Conservation (phyloP, 1,139 yeast species). For the Hansenula sp. region DNA sequence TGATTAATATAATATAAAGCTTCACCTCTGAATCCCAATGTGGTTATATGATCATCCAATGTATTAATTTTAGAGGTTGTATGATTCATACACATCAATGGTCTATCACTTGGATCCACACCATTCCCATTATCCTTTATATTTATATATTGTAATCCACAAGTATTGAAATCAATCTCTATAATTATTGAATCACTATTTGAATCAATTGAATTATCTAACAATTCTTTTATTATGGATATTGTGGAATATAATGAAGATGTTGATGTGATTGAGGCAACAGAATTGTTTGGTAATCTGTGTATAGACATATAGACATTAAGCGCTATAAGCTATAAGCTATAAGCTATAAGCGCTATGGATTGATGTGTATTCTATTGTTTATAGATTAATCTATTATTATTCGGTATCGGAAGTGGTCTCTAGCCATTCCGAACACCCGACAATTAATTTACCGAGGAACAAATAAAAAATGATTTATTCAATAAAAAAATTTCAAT, state of each 20-base stretch:
- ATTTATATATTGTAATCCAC: constrained; percentile 49
- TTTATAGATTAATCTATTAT: too few species aligned
- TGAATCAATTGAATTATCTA: constrained; percentile 72
- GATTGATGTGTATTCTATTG: too few species aligned
- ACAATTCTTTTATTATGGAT: constrained; percentile 55
- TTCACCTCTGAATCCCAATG: constrained; percentile 72
- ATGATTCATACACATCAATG: constrained; percentile 45
- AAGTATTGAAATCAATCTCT: constrained; percentile 49
- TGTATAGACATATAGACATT: too few species aligned
- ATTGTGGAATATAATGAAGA: constrained; percentile 27
- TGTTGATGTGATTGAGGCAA: constrained; percentile 11
- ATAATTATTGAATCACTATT: constrained; percentile 47
- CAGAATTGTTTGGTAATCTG: background rate
- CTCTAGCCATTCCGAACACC: too few species aligned
- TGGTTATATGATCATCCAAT: constrained; percentile 36
- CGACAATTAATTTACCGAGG: too few species aligned
- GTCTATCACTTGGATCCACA: constrained; percentile 41
- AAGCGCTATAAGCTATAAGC: too few species aligned
- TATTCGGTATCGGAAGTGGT: too few species aligned
- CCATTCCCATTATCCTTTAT: constrained; percentile 73
- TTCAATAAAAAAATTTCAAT: too few species aligned
- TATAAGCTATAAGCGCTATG: too few species aligned
- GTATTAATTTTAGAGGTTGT: constrained; percentile 56
- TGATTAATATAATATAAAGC: constrained; percentile 57
- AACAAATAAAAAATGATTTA: too few species aligned